Evolutionary conservation across 2,329 filamentous ascomycete species (phyloP), one percentile per base, ranked within the genome.

Genomic region (Trichoderma sp.): DNA sequence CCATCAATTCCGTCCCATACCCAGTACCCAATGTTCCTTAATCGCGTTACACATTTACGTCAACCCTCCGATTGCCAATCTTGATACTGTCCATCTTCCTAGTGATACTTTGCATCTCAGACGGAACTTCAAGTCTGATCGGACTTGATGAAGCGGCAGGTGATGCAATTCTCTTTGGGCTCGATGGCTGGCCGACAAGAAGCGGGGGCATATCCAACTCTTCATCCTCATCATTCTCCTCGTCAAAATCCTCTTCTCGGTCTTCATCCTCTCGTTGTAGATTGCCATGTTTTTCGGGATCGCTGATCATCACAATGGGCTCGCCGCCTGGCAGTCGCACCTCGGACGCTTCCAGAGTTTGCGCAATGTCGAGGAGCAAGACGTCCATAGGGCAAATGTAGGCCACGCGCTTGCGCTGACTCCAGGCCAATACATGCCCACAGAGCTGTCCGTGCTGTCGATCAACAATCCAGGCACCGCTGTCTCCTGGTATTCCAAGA

Each of bases 331-430:
- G 93, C 0, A 97, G 84, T 5, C 86, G 84, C n/a, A 97, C 87
- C 31, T 88, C 86, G 1, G 81, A 81, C 0, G 93, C 93, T 27
- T 89, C 87, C 0, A 97, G 83, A 0, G 91, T 94, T 71, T 91
- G 88, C 33, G 89, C 91, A 68, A 98, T 97, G 76, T 98, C 95
- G 33, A 91, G 87, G 13, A 98, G 84, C 14, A 97, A 82, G 2
- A 97, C 86, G 69, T 97, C 92, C 95, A 98, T 98, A 0, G 95
- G 95, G 71, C 93, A 96, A 71, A 98, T 96, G 78, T 97, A 98
- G 0, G 94, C 94, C 5, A 93, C 90, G 53, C 88, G 88, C 76
- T 92, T 95, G 71, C 90, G 88, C 72, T 89, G 87, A 73, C 91
- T 95, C 89, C 92, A 97, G 0, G 95, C 95, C 14, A 98, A 85